Evolutionary conservation across 257 asterid species (phyloP), one percentile per base, ranked within the genome.

Genomic region (Fraxinus anomala): DNA sequence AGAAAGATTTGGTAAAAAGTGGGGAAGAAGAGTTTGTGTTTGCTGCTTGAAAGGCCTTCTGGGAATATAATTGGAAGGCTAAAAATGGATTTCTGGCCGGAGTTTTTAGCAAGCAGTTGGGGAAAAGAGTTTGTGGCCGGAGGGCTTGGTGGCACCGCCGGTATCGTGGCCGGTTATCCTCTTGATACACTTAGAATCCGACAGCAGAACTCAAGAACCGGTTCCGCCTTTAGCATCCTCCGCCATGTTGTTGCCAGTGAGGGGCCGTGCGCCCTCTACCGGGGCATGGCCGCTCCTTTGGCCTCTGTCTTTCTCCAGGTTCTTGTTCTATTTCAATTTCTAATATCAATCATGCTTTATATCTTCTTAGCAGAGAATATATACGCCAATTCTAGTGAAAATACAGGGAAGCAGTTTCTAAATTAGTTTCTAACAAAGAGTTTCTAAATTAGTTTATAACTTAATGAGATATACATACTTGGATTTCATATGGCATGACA

Each of bases 211-310:
- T 70, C 87, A 2, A 81, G 80, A 31, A 61, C 70, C 51, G 87
- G 84, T 28, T 87, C 90, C 0, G 86, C 88, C 71, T 14, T 74
- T 77, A 31, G 72, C 54, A 85, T 87, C 66, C 67, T 87, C 30
- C 85, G 88, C 34, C 80, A 75, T 59, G 85, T 79, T 0, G 66
- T 84, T 7, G 74, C 81, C 67, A 76, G 28, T 1, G 82, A 84
- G 17, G 90, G 90, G 0, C 81, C 85, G 56, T 51, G 78, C 30
- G 83, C 78, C 67, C 85, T 87, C 16, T 84, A 82, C 74, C 79
- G 87, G 42, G 90, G 90, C 54, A 87, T 87, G 90, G 87, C 73
- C 28, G 85, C 90, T 40, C 88, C 88, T 23, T 85, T 87, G 19
- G 88, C 83, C 68, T 87, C 87, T 1, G 82, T 87, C 51, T 33